These are phyloP conservation scores for Kuraishia piskuri DNA, from an alignment of 805 yeast species.

Conservation along the genomic window DNA sequence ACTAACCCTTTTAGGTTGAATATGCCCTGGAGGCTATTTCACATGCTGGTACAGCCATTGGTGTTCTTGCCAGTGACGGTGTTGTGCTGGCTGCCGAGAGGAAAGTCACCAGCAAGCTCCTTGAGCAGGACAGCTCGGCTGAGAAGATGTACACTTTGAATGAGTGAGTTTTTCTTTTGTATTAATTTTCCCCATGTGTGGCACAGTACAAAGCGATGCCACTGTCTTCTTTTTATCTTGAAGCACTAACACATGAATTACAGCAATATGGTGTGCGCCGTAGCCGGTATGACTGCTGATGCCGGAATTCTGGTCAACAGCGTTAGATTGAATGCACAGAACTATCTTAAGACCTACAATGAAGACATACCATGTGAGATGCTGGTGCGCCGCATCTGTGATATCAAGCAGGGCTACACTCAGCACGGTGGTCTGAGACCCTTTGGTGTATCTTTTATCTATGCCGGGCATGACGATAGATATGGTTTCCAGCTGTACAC, in stretches of 20 bases:
- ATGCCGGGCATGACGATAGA: slow-evolving; percentile 91
- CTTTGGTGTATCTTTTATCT: slow-evolving; percentile 92
- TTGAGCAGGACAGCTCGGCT: slow-evolving; percentile 89
- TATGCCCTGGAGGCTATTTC: slow-evolving; percentile 90
- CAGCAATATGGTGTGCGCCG: slow-evolving; percentile 74
- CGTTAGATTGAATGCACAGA: slow-evolving; percentile 82
- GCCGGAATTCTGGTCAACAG: slow-evolving; percentile 84
- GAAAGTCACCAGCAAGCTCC: slow-evolving; percentile 84
- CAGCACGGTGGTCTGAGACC: slow-evolving; percentile 99
- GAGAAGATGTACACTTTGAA: slow-evolving; percentile 86
- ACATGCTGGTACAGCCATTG: slow-evolving; percentile 78
- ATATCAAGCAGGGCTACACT: slow-evolving; percentile 94
- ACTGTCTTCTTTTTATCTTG: no score
- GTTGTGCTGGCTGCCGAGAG: slow-evolving; percentile 95
- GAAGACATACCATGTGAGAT: slow-evolving; percentile 93
- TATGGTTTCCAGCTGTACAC: slow-evolving; percentile 89
- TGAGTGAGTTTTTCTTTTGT: slow-evolving; percentile 38
- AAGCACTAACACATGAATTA: slow-evolving; percentile 8
- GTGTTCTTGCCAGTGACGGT: slow-evolving; percentile 72
- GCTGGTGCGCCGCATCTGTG: slow-evolving; percentile 82
- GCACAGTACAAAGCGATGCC: no score
- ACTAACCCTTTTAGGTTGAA: slow-evolving; percentile 46
- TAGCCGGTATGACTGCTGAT: slow-evolving; percentile 97
- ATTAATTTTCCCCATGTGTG: no score
- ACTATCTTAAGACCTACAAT: slow-evolving; percentile 75